phyloP scores from a whole-genome alignment of 176 grass and related monocot genomes.

The Thinopyrum elongatum region DNA sequence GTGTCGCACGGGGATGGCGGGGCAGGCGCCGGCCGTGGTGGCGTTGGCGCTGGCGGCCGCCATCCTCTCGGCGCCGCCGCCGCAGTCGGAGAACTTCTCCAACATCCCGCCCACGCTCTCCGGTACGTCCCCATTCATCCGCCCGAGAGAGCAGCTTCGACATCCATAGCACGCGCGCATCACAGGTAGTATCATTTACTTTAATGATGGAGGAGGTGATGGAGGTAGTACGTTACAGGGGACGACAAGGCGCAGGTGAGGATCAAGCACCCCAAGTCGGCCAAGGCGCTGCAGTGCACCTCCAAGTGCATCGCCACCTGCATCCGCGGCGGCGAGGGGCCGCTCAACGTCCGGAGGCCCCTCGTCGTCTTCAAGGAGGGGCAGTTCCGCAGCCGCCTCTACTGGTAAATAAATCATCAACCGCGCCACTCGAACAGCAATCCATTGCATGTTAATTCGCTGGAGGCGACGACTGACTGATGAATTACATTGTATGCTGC shows the following conservation, averaged over 20 bases:
- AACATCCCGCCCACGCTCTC: conserved; percentile 56
- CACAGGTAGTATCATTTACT: too few relatives aligned
- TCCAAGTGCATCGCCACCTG: conserved; percentile 76
- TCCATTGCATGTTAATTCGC: too few relatives aligned
- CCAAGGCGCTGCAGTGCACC: conserved; percentile 55
- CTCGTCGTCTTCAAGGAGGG: conserved; percentile 60
- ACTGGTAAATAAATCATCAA: conserved; percentile 32
- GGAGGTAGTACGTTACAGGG: neutral
- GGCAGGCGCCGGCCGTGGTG: conserved; percentile 19
- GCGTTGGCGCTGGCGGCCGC: conserved; percentile 40
- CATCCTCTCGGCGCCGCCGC: conserved; percentile 41
- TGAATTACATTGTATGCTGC: neutral
- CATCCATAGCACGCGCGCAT: too few relatives aligned
- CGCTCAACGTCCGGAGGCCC: conserved; percentile 46
- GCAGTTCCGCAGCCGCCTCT: conserved; percentile 49
- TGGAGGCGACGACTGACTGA: neutral
- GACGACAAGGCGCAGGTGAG: conserved; percentile 43
- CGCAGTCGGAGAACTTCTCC: conserved; percentile 35
- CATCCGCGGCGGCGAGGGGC: conserved; percentile 69
- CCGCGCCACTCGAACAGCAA: too few relatives aligned
- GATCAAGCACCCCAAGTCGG: conserved; percentile 66
- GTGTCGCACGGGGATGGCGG: neutral
- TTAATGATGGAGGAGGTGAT: neutral
- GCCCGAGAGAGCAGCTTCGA: too few relatives aligned
- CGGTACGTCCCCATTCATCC: neutral